Percentiles rank a stretch among this genome's conserved stretches.
These are phyloP conservation scores for Metschnikowia colocasiae DNA, from an alignment of 805 yeast genomes.

Conservation along the genomic window DNA sequence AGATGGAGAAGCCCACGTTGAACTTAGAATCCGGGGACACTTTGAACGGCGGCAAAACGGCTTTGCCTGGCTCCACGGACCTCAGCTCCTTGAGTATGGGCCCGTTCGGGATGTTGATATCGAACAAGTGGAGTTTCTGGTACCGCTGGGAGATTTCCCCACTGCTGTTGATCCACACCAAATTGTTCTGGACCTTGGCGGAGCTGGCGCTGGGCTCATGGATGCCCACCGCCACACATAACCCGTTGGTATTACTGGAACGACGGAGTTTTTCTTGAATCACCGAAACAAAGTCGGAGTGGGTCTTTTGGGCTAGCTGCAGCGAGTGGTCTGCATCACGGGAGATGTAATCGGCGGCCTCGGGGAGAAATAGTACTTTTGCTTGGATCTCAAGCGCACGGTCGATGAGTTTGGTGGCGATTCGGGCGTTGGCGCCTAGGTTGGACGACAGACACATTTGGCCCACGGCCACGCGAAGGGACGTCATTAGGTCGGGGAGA, in stretches of 20 bases:
- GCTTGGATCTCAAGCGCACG: conserved; percentile 61
- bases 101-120: conserved; percentile 78
- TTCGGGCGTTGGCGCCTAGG: conserved; percentile 53
- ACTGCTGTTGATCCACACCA: conserved; percentile 60
- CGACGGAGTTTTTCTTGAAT: conserved; percentile 43
- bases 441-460: conserved; percentile 76
- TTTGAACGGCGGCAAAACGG: conserved; percentile 31
- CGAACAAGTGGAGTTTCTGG: conserved; percentile 86
- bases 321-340: conserved; percentile 63
- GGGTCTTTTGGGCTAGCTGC: conserved; percentile 46
- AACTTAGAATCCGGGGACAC: conserved; percentile 9
- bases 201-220: conserved; percentile 64
- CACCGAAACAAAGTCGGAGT: conserved; percentile 37
- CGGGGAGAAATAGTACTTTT: conserved; percentile 79
- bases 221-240: conserved; percentile 79
- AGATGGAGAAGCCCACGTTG: conserved; percentile 67
- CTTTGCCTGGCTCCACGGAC: conserved; percentile 75
- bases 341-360: conserved; percentile 87
- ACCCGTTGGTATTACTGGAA: conserved; percentile 30
- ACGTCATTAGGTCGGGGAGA: too few species aligned
- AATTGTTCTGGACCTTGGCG: conserved; percentile 58
- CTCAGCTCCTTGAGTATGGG: conserved; percentile 75
- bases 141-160: conserved; percentile 71
- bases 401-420: conserved; percentile 57
- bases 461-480: conserved; percentile 68